Base-by-base conservation (phyloP, 2,329 filamentous ascomycete species). In the Elsinoe ampelina region DNA sequence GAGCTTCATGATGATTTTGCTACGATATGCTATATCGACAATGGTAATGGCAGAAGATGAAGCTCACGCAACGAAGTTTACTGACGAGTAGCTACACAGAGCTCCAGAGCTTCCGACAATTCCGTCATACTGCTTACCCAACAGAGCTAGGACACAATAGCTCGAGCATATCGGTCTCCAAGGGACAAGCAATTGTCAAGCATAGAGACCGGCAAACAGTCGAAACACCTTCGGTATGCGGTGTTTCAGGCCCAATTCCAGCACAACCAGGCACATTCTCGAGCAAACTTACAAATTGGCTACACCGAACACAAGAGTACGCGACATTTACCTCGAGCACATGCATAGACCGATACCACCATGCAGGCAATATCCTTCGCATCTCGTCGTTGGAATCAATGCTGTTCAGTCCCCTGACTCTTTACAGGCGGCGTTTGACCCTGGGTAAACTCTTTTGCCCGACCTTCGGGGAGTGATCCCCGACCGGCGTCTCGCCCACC, bases 381-480 rank as follows among this genome's bases (percentile, higher is more conserved):
- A 30, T 30, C 26, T 30, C 26, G 26, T 30, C 4, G 26, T 30
- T 8, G 7, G 26, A 2, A 30, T 8, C 7, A 41, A 10, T 41
- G 38, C 13, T 41, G 7, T 8, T 26, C 5, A 7, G 15, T 22
- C 19, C 45, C 32, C 26, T 50, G 45, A 34, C 13, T 22, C 13
- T 32, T 43, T 4, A 10, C 7, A 22, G 41, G 10, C 19, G 41
- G 10, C 19, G 15, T 13, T 43, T 13, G 41, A 22, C 41, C 41
- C 41, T 22, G 15, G 41, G 15, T 17, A 34, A 38, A 38, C 15
- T 20, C 17, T 52, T 39, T 52, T 36, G 34, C 48, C 48, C 48
- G 48, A 52, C 26, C 4, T 34, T 52, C 48, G 48, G 48, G 48
- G 48, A 52, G 12, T 39, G n/a, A n/a, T 52, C 35, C 26, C 48